Evolutionary conservation across 441 rosid species (phyloP).

Genomic region (Populus hybrid): DNA sequence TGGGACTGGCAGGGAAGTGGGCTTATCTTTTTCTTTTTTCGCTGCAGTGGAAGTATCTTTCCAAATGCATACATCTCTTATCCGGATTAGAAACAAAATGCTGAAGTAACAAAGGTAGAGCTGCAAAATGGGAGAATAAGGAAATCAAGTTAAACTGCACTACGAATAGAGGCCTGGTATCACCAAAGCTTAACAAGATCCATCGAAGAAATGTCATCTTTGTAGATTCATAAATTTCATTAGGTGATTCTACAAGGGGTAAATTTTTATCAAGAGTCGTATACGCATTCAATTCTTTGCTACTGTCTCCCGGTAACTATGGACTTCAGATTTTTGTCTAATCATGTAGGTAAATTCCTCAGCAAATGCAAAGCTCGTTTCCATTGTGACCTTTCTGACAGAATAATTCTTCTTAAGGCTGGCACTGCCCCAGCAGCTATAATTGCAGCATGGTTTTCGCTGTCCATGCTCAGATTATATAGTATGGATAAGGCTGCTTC

Average conservation of each 20-base stretch:
- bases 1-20: background rate
- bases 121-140: background rate
- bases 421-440: constrained; percentile 76
- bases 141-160: background rate
- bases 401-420: constrained; percentile 59
- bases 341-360: constrained; percentile 50
- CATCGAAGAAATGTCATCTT: background rate
- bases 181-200: background rate
- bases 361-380: constrained; percentile 59
- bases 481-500: constrained; percentile 66
- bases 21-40: background rate
- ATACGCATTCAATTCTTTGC: background rate
- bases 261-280: background rate
- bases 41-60: background rate
- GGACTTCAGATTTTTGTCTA: background rate
- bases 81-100: background rate
- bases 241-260: background rate
- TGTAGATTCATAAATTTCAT: background rate
- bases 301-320: background rate
- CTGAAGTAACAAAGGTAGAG: background rate
- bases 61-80: background rate
- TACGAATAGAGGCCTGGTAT: background rate
- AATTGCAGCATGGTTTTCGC: constrained; percentile 68
- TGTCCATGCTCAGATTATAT: constrained; percentile 75
- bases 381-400: constrained; percentile 69